phyloP scores from a whole-genome alignment of 176 grass and related monocot genomes.

The Hsuehochloa calcarea region DNA sequence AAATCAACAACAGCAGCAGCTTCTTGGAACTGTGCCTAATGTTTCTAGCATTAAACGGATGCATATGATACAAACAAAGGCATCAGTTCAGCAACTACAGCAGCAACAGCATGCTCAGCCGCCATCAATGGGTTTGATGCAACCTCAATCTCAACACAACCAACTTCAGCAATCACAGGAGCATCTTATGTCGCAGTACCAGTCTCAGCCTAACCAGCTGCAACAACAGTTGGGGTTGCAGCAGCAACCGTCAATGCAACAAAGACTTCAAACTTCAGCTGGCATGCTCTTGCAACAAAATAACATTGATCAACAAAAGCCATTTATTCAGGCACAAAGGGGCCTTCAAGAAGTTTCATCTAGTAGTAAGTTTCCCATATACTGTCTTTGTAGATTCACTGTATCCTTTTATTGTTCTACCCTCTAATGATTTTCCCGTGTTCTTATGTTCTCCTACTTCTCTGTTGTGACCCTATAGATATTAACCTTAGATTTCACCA shows the following conservation, averaged over 20 bases:
- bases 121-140: constrained; percentile 51
- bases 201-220: constrained; percentile 58
- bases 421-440: neutral
- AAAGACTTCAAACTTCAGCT: constrained; percentile 63
- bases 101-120: constrained; percentile 67
- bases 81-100: constrained; percentile 51
- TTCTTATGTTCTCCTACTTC: neutral
- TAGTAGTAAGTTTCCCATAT: constrained; percentile 65
- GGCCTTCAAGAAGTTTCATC: constrained; percentile 78
- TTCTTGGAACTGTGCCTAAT: constrained; percentile 60
- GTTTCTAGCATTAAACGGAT: constrained; percentile 56
- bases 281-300: constrained; percentile 69
- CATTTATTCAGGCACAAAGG: constrained; percentile 61
- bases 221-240: constrained; percentile 63
- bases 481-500: neutral
- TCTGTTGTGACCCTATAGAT: neutral
- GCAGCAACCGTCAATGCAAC: constrained; percentile 54
- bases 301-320: constrained; percentile 67
- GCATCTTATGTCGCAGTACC: constrained; percentile 63
- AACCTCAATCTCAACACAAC: constrained; percentile 64
- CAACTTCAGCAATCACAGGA: constrained; percentile 75
- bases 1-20: constrained; percentile 52
- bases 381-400: neutral
- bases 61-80: constrained; percentile 57
- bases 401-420: neutral